Base-by-base conservation (phyloP, 306 rosid species). In the Trifolium fragiferum region DNA sequence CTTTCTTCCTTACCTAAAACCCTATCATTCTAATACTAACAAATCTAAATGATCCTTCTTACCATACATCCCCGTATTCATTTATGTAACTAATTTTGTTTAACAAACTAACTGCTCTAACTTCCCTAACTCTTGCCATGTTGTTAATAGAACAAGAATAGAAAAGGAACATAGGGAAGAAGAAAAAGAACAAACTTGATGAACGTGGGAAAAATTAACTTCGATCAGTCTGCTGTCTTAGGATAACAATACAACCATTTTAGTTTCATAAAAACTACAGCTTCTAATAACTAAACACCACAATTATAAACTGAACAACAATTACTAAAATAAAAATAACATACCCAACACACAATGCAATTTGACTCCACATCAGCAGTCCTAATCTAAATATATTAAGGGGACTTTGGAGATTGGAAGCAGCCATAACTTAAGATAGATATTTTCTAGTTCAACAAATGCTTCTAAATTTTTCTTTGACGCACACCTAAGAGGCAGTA, bases 271-370 rank as follows among this genome's bases (percentile, higher is more conserved):
- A 57, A 57, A 57, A 23, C 37, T 23, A 23, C 1, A 10, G 23
- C 8, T 11, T 57, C 33, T 57, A 11, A 57, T 57, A 21, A 23
- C 62, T 57, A 57, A 57, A 57, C 16, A 59, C 65, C 59, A 19
- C 27, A 59, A 59, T 7, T 32, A 7, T 13, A 59, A 59, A 32
- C 20, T 59, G 66, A 59, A 59, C 66, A 59, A 6, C 16, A 59
- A 11, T 59, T 59, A 27, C 66, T 59, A 59, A 27, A 59, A 59
- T 27, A 13, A 59, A 59, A 59, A 59, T n/a, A n/a, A n/a, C n/a
- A n/a, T n/a, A n/a, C n/a, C n/a, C n/a, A n/a, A n/a, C n/a, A n/a
- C n/a, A n/a, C n/a, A n/a, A n/a, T 59, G 37, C 40, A 25, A 59
- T 59, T 59, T 59, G 65, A 59, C 18, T 10, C 40, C 2, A 25